Evolutionary conservation across 306 rosid species (phyloP).

Genomic region (Cicer yamashitae): DNA sequence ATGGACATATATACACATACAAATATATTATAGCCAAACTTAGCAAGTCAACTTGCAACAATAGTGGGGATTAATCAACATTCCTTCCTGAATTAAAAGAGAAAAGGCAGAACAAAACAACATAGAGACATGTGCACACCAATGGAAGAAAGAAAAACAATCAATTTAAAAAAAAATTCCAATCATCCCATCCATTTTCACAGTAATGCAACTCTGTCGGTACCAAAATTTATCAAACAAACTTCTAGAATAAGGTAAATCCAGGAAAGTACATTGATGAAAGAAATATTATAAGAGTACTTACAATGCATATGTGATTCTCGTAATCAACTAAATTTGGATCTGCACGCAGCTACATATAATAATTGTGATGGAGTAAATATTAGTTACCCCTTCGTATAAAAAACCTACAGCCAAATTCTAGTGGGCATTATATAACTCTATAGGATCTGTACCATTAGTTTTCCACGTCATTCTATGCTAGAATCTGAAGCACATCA

Average conservation of each 20-base stretch:
- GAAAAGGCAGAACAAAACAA: slow-evolving; percentile 21
- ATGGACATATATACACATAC: slow-evolving; percentile 36
- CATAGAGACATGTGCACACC: slow-evolving; percentile 16
- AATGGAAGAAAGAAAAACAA: background rate
- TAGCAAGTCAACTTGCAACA: slow-evolving; percentile 33
- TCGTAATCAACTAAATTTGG: slow-evolving; percentile 81
- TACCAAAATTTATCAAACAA: slow-evolving; percentile 20
- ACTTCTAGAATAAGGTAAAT: background rate
- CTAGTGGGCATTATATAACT: slow-evolving; percentile 29
- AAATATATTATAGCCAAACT: slow-evolving; percentile 45
- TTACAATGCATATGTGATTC: slow-evolving; percentile 91
- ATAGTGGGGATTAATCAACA: slow-evolving; percentile 15
- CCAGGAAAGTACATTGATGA: background rate
- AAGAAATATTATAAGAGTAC: slow-evolving; percentile 48
- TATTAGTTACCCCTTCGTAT: slow-evolving; percentile 33
- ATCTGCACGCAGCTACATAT: slow-evolving; percentile 84
- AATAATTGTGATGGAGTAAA: slow-evolving; percentile 37
- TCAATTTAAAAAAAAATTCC: no score
- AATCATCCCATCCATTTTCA: slow-evolving; percentile 35
- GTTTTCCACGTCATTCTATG: slow-evolving; percentile 63
- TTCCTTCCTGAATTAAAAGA: slow-evolving; percentile 8
- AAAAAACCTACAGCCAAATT: slow-evolving; percentile 36
- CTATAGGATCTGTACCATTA: slow-evolving; percentile 55
- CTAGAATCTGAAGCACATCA: slow-evolving; percentile 71
- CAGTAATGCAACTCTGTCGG: background rate